A percentile compares a stretch with the other conserved stretches of the same genome.
These are phyloP conservation scores for Agroathelia rolfsii DNA, from an alignment of 1,284 basidiomycete genomes.

Conservation along the genomic window DNA sequence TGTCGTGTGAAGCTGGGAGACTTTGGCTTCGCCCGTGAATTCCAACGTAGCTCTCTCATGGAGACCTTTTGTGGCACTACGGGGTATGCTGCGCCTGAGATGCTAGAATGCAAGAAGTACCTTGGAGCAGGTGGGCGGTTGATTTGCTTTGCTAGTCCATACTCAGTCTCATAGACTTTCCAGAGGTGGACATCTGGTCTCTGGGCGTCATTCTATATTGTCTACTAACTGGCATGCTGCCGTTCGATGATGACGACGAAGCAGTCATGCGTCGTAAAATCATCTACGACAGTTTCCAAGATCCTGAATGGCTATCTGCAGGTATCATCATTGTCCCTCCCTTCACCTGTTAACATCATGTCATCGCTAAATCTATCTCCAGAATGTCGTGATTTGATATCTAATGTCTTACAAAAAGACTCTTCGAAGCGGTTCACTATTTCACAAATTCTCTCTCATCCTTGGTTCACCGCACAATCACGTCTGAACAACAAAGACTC, in stretches of 20 bases:
- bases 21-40: slow-evolving; percentile 95
- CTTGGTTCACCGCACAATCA: slow-evolving; percentile 69
- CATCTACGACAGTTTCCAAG: slow-evolving; percentile 80
- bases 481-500: slow-evolving; percentile 18
- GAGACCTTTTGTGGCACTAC: slow-evolving; percentile 98
- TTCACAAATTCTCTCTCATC: slow-evolving; percentile 77
- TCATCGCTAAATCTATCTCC: slow-evolving; percentile 10
- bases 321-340: slow-evolving; percentile 34
- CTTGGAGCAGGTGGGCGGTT: slow-evolving; percentile 68
- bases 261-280: slow-evolving; percentile 82
- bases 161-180: slow-evolving; percentile 14
- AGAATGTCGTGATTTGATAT: slow-evolving; percentile 81
- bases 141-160: slow-evolving; percentile 15
- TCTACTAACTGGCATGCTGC: slow-evolving; percentile 89
- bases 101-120: slow-evolving; percentile 85
- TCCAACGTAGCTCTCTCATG: slow-evolving; percentile 74
- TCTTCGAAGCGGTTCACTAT: slow-evolving; percentile 72
- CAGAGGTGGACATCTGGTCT: slow-evolving; percentile 97
- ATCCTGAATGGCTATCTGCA: slow-evolving; percentile 83
- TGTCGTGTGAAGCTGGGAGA: slow-evolving; percentile 88
- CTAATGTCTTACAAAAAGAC: slow-evolving; percentile 73
- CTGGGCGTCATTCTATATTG: slow-evolving; percentile 92
- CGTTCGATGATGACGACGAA: slow-evolving; percentile 97
- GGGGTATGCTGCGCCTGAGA: slow-evolving; percentile 92
- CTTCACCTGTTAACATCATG: slow-evolving; percentile 7